These are phyloP conservation scores for Tolypocladium tundrense DNA, from an alignment of 2,329 filamentous ascomycete species.

Conservation along the genomic window DNA sequence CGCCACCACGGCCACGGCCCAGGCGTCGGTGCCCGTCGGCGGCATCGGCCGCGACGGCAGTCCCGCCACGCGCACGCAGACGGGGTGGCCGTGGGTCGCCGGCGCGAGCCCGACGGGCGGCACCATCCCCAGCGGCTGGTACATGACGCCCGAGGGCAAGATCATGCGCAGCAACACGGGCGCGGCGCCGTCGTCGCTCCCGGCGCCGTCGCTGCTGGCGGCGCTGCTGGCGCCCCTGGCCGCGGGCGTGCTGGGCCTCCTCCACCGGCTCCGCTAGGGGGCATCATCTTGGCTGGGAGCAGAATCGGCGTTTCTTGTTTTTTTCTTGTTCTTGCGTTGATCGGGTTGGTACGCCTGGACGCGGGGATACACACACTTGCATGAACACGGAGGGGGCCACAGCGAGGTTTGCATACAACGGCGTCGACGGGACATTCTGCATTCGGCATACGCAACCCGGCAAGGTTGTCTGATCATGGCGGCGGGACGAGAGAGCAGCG, in stretches of 20 bases:
- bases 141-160: constrained; percentile 68
- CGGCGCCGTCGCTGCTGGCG: constrained; percentile 11
- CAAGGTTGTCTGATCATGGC: background rate
- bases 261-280: constrained; percentile 2
- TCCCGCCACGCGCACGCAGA: constrained; percentile 42
- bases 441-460: background rate
- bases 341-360: background rate
- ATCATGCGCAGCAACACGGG: constrained; percentile 58
- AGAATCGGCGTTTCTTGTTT: background rate
- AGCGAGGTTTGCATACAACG: background rate
- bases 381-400: background rate
- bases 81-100: constrained; percentile 60
- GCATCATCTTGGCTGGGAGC: background rate
- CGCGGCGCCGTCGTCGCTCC: constrained; percentile 5
- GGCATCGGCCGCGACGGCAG: constrained; percentile 51
- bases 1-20: constrained; percentile 47
- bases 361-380: background rate
- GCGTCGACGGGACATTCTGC: background rate
- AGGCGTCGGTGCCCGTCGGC: constrained; percentile 59
- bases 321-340: background rate
- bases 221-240: constrained; percentile 15
- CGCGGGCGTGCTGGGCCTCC: constrained; percentile 13
- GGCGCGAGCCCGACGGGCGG: constrained; percentile 40
- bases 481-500: no score
- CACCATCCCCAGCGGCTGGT: constrained; percentile 68